Base-by-base conservation (phyloP, 2,329 filamentous ascomycete genomes). In the Sporothrix protearum region DNA sequence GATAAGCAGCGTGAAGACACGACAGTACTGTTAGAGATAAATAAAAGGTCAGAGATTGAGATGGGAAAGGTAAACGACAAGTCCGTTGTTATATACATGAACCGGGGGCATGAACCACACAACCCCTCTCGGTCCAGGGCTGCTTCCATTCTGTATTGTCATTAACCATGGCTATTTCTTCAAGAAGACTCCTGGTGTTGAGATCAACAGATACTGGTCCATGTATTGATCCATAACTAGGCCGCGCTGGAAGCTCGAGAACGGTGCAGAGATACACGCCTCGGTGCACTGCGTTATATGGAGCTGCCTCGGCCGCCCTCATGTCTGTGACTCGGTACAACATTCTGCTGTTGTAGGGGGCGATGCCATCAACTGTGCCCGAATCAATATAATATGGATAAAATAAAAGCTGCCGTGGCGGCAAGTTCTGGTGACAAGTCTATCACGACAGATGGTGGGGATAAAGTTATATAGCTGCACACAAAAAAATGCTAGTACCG, bases 371-470 rank as follows among this genome's bases (percentile, higher is more conserved):
- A 16, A 59, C 10, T 6, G 16, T 22, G 19, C 12, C 39, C 30
- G 30, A 61, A 61, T 2, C 16, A 39, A 9, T 25, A 14, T 42
- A 67, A 67, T 67, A 49, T 67, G 63, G 63, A 49, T 67, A 67
- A 67, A 67, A 25, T n/a, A 19, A 25, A 49, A 25, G 22, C 22
- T 47, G 19, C 25, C 25, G 16, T 22, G 22, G 39, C 30, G 25
- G 42, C 42, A 51, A 49, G 39, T 22, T n/a, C n/a, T n/a, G n/a
- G n/a, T n/a, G n/a, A n/a, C n/a, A 51, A 49, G 39, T 22, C 25
- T 10, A 67, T 67, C 63, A 67, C 63, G 63, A n/a, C n/a, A n/a
- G n/a, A n/a, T n/a, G n/a, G n/a, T n/a, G n/a, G n/a, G n/a, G n/a
- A n/a, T n/a, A n/a, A n/a, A n/a, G n/a, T n/a, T n/a, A n/a, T n/a